Percentiles rank a stretch among this genome's conserved stretches.
phyloP scores from a whole-genome alignment of 208 protist genomes.

The Crithidia mellificae region DNA sequence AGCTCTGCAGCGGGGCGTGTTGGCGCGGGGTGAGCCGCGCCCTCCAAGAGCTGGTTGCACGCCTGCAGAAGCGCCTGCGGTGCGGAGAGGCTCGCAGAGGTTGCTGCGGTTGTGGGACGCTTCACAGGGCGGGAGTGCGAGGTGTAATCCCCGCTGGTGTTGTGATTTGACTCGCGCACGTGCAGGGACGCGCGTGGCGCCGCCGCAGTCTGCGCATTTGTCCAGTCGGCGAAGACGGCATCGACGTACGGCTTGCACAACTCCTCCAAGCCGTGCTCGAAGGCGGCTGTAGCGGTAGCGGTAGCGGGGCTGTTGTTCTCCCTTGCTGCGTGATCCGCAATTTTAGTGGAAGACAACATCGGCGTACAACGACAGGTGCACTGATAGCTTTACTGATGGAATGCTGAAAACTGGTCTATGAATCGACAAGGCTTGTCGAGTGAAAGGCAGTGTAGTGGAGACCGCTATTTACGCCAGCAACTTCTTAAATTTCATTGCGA shows the following conservation, averaged over 20 bases:
- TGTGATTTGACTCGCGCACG: constrained; percentile 13
- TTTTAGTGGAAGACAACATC: neutral
- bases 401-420: too few species aligned
- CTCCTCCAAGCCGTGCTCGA: constrained; percentile 3
- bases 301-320: neutral
- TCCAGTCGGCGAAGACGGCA: constrained; percentile 3
- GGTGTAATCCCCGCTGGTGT: neutral
- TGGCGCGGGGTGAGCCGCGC: neutral
- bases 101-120: neutral
- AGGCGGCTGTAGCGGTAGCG: neutral
- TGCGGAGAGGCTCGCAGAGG: neutral
- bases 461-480: too few species aligned
- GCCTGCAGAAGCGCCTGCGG: constrained; percentile 14
- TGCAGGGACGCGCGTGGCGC: constrained; percentile 16
- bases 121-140: neutral
- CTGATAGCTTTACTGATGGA: too few species aligned
- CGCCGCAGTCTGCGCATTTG: neutral
- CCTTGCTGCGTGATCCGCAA: neutral
- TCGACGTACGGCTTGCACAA: constrained; percentile 34
- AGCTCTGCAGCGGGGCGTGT: constrained; percentile 26
- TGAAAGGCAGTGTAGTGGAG: too few species aligned
- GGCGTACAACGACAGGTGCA: too few species aligned
- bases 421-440: too few species aligned
- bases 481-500: too few species aligned
- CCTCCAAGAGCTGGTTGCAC: constrained; percentile 14